These are phyloP conservation scores for Metschnikowia borealis DNA, from an alignment of 805 yeast genomes.

Conservation along the genomic window DNA sequence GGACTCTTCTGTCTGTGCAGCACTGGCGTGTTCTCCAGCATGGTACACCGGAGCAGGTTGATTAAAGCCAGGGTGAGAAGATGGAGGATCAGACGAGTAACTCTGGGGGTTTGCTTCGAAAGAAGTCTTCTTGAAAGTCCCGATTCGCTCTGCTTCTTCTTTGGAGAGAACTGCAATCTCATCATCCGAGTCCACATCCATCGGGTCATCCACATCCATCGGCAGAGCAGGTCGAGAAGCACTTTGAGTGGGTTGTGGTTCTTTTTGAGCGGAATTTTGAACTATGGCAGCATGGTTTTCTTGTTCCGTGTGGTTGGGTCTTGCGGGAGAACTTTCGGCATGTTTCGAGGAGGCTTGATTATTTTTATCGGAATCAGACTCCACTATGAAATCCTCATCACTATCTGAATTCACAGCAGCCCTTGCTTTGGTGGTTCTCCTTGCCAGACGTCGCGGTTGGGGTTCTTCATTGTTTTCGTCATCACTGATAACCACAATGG, in stretches of 20 bases:
- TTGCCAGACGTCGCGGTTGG: neutral
- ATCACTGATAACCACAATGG: neutral
- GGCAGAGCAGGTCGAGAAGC: neutral
- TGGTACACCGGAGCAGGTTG: constrained; percentile 30
- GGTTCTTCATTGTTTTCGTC: neutral
- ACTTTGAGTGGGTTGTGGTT: neutral
- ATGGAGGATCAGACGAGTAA: neutral
- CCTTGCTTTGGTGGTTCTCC: neutral
- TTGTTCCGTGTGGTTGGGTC: no score
- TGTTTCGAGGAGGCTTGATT: neutral
- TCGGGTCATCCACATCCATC: neutral
- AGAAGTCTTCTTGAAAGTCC: constrained; percentile 24
- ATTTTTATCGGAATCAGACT: neutral
- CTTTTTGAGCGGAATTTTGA: neutral
- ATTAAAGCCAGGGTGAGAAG: constrained; percentile 13
- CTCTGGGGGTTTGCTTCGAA: constrained; percentile 9
- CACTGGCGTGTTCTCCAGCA: constrained; percentile 12
- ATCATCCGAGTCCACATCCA: constrained; percentile 17
- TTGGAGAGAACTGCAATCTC: constrained; percentile 28
- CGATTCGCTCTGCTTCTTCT: constrained; percentile 25
- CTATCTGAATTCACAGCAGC: neutral
- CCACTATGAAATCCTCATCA: neutral
- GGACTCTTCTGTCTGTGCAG: neutral
- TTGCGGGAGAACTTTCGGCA: neutral
- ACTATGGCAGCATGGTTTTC: neutral